These are phyloP conservation scores for Debaryomycetaceae sp. DNA, from an alignment of 1,139 yeast genomes.

Conservation along the genomic window DNA sequence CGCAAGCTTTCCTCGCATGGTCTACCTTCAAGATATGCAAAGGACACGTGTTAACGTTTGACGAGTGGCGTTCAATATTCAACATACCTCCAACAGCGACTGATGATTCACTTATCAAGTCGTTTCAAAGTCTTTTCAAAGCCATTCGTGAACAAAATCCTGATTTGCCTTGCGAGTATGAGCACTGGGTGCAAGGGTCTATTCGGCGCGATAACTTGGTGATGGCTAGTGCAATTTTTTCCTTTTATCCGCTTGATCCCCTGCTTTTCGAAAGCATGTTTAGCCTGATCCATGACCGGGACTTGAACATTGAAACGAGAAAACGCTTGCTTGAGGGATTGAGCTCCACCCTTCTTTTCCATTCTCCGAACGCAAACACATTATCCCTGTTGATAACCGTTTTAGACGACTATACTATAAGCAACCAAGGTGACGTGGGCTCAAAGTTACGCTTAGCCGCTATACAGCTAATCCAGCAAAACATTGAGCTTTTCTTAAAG, in stretches of 20 bases:
- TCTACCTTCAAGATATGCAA: neutral
- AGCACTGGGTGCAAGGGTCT: neutral
- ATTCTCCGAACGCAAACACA: slow-evolving; percentile 1
- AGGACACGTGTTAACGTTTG: neutral
- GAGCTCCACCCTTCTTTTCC: slow-evolving; percentile 2
- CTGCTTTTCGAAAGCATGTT: slow-evolving; percentile 5
- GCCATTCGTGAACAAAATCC: neutral
- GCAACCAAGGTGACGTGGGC: slow-evolving; percentile 75
- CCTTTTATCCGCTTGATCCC: neutral
- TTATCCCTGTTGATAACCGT: slow-evolving; percentile 14
- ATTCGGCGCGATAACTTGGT: neutral
- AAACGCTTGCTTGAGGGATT: slow-evolving; percentile 13
- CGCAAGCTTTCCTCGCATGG: too few relatives aligned
- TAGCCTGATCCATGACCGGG: slow-evolving; percentile 8
- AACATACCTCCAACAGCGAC: neutral
- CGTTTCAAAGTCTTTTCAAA: neutral
- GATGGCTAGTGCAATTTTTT: neutral
- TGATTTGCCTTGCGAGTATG: neutral
- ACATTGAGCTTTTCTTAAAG: slow-evolving; percentile 1
- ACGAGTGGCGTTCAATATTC: neutral
- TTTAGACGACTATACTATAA: slow-evolving; percentile 54
- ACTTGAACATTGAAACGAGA: slow-evolving; percentile 17
- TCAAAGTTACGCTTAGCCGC: slow-evolving; percentile 52
- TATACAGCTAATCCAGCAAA: slow-evolving; percentile 25
- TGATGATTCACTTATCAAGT: neutral